A percentile compares a stretch with the other conserved stretches of the same genome.
These are phyloP conservation scores for Coemansia sp. DNA, from an alignment of 192 early-diverging fungal genomes.

Conservation along the genomic window DNA sequence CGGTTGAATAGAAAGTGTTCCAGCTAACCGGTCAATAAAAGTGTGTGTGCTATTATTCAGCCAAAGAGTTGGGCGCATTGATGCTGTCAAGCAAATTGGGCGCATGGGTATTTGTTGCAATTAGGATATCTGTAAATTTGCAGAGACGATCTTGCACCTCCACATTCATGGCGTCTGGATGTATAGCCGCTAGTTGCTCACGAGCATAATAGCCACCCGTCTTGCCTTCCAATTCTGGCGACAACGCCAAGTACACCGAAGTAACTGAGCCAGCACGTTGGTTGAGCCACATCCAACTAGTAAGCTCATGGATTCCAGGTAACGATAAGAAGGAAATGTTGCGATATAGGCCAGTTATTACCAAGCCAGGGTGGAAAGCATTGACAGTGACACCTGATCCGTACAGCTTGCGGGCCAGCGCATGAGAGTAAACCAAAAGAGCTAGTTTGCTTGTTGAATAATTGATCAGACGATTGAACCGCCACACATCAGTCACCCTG, in stretches of 20 bases:
- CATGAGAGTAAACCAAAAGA: slow-evolving; percentile 56
- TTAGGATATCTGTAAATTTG: slow-evolving; percentile 42
- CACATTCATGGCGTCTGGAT: slow-evolving; percentile 21
- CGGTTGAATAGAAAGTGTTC: not conserved
- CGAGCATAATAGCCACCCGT: slow-evolving; percentile 49
- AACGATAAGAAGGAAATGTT: slow-evolving; percentile 42
- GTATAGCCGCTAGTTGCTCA: slow-evolving; percentile 33
- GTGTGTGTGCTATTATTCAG: not conserved
- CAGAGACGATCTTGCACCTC: slow-evolving; percentile 39
- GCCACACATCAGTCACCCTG: slow-evolving; percentile 49
- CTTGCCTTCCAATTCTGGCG: slow-evolving; percentile 34
- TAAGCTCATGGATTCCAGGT: slow-evolving; percentile 38
- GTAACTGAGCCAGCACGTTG: slow-evolving; percentile 41
- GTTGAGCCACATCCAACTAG: slow-evolving; percentile 46
- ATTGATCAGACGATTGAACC: slow-evolving; percentile 57
- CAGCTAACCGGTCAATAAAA: not conserved
- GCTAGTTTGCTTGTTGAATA: slow-evolving; percentile 64
- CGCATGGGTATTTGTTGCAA: slow-evolving; percentile 46
- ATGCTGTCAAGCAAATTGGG: slow-evolving; percentile 40
- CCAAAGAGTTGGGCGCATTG: slow-evolving; percentile 2
- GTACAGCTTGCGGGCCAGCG: slow-evolving; percentile 51
- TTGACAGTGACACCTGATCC: slow-evolving; percentile 56
- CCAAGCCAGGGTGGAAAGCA: slow-evolving; percentile 61
- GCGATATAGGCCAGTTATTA: slow-evolving; percentile 57
- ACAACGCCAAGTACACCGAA: slow-evolving; percentile 35